Conservation (phyloP, 495 filamentous ascomycete genomes). For the Rusavskia elegans region DNA sequence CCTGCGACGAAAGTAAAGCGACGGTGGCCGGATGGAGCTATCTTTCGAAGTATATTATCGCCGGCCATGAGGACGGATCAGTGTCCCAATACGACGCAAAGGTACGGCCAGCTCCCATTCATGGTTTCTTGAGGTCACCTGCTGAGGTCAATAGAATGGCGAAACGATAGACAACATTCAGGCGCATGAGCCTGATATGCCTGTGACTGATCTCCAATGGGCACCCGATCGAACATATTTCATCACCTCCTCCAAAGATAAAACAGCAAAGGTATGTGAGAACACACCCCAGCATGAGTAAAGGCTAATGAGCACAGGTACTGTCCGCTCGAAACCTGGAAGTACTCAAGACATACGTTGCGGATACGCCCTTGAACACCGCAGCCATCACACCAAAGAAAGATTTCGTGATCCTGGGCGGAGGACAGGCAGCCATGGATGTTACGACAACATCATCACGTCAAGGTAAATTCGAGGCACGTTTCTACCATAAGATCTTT, state of each 20-base stretch:
- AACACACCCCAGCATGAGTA: background rate
- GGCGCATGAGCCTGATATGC: conserved; percentile 67
- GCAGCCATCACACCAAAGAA: conserved; percentile 87
- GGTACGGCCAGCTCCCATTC: conserved; percentile 27
- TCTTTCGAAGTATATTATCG: conserved; percentile 82
- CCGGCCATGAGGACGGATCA: conserved; percentile 89
- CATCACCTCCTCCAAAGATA: conserved; percentile 95
- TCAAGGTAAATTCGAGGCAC: conserved; percentile 96
- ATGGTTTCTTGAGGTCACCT: background rate
- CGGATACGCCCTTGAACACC: conserved; percentile 95
- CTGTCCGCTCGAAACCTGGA: conserved; percentile 69
- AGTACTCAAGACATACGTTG: conserved; percentile 75
- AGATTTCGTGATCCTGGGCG: conserved; percentile 91
- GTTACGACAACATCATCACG: conserved; percentile 89
- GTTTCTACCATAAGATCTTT: conserved; percentile 98
- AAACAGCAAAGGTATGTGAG: conserved; percentile 62
- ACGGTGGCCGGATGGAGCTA: conserved; percentile 96
- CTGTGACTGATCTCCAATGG: conserved; percentile 92
- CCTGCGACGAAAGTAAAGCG: conserved; percentile 85
- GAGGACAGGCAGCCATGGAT: conserved; percentile 97
- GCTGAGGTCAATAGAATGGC: conserved; percentile 40
- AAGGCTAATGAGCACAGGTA: conserved; percentile 34
- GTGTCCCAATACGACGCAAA: conserved; percentile 92
- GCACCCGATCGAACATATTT: conserved; percentile 87
- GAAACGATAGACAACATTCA: conserved; percentile 64